Conservation (phyloP, 306 rosid species). For the Malus sieversii region DNA sequence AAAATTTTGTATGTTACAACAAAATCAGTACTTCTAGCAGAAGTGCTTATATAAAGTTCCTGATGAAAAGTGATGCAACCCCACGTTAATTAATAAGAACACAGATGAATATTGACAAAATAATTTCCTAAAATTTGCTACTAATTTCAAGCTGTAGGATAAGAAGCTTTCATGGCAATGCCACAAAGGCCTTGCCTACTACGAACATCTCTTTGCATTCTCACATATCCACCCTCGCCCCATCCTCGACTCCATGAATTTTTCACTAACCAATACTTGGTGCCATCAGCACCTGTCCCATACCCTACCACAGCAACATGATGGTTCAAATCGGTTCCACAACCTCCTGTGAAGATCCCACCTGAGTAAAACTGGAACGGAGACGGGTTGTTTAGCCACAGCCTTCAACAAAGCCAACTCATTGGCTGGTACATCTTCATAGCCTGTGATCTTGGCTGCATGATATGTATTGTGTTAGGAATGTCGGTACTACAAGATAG, state of each 20-base stretch:
- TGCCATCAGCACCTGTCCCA: constrained; percentile 9
- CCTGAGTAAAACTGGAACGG: constrained; percentile 21
- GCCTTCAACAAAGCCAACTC: constrained; percentile 16
- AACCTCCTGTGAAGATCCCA: constrained; percentile 18
- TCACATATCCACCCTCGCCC: constrained; percentile 15
- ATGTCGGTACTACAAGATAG: too few species aligned
- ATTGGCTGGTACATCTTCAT: constrained; percentile 6
- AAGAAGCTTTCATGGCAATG: neutral
- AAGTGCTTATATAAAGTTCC: too few species aligned
- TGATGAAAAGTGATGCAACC: too few species aligned
- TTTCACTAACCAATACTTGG: constrained; percentile 17
- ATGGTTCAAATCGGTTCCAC: constrained; percentile 18
- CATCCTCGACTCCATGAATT: constrained; percentile 15
- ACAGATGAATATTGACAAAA: neutral
- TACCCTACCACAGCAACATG: constrained; percentile 19
- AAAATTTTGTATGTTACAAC: too few species aligned
- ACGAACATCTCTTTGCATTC: constrained; percentile 7
- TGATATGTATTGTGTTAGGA: neutral
- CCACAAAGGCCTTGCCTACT: neutral
- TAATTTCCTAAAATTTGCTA: neutral
- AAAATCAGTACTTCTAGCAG: too few species aligned
- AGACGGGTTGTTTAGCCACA: constrained; percentile 15
- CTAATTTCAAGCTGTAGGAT: neutral
- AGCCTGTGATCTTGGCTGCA: constrained; percentile 5
- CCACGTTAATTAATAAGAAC: neutral